phyloP scores from a whole-genome alignment of 2,329 filamentous ascomycete species.

The Colletotrichum liriopes region DNA sequence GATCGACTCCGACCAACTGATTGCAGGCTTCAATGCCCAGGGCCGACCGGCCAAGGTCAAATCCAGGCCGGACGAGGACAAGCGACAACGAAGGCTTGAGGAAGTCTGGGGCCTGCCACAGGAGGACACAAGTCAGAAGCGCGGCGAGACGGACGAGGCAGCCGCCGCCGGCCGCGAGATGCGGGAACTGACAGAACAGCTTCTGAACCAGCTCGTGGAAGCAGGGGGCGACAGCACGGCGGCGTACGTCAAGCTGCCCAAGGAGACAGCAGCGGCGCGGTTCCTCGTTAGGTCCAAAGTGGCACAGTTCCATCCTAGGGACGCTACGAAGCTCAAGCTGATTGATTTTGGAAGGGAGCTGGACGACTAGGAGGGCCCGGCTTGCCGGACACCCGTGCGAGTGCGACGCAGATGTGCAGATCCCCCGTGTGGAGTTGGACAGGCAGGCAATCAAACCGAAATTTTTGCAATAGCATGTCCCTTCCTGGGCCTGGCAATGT shows the following conservation, averaged over 20 bases:
- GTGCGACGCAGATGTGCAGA: constrained; percentile 28
- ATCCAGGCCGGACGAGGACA: constrained; percentile 60
- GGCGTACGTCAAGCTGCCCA: constrained; percentile 71
- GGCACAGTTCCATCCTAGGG: constrained; percentile 76
- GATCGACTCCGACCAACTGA: constrained; percentile 72
- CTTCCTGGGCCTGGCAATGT: constrained; percentile 30
- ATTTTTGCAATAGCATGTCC: constrained; percentile 18
- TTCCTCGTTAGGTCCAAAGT: constrained; percentile 77
- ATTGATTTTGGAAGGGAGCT: constrained; percentile 77
- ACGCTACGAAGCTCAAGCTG: constrained; percentile 72
- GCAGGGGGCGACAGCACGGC: constrained; percentile 69
- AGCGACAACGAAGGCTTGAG: constrained; percentile 73
- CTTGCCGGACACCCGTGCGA: constrained; percentile 36
- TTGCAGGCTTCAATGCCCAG: constrained; percentile 72
- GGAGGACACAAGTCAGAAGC: constrained; percentile 40
- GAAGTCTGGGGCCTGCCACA: constrained; percentile 70
- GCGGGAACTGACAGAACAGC: constrained; percentile 71
- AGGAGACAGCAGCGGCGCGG: constrained; percentile 74
- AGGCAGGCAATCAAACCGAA: constrained; percentile 34
- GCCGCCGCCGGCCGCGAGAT: constrained; percentile 70
- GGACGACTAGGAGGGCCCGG: constrained; percentile 60
- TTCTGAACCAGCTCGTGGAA: constrained; percentile 72
- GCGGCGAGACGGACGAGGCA: constrained; percentile 61
- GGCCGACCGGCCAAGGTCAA: constrained; percentile 70
- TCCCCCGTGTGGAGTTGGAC: constrained; percentile 39